These are phyloP conservation scores for Aspergillus cavernicola DNA, from an alignment of 495 filamentous ascomycete genomes.

Conservation along the genomic window DNA sequence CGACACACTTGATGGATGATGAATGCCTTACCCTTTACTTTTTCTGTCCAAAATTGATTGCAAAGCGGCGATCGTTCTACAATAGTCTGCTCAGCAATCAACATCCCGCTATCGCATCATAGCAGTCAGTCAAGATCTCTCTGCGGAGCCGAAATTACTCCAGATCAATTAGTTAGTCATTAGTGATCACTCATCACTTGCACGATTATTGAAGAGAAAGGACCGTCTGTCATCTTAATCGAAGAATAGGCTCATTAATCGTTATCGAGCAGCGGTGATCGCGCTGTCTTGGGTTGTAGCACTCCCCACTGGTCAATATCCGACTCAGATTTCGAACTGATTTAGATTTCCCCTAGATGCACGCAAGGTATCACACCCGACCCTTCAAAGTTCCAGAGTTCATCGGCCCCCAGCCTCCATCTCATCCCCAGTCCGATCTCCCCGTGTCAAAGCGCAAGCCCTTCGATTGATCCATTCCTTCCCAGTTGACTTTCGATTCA, in stretches of 20 bases:
- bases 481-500: too few relatives aligned
- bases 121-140: neutral
- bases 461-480: too few relatives aligned
- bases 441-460: too few relatives aligned
- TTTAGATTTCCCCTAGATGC: too few relatives aligned
- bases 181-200: neutral
- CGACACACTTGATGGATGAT: neutral
- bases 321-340: too few relatives aligned
- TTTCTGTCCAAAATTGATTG: neutral
- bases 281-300: neutral
- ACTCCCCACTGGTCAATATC: too few relatives aligned
- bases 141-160: neutral
- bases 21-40: slow-evolving; percentile 1
- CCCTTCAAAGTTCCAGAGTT: neutral
- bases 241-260: neutral
- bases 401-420: neutral
- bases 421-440: neutral
- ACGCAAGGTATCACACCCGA: neutral
- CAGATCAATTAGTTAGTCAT: neutral
- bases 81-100: neutral
- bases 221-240: too few relatives aligned
- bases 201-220: too few relatives aligned
- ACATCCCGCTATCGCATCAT: neutral
- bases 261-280: neutral
- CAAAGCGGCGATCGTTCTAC: neutral